These are phyloP conservation scores for Pseudoturritis turrita DNA, from an alignment of 345 rosid species.

Conservation along the genomic window DNA sequence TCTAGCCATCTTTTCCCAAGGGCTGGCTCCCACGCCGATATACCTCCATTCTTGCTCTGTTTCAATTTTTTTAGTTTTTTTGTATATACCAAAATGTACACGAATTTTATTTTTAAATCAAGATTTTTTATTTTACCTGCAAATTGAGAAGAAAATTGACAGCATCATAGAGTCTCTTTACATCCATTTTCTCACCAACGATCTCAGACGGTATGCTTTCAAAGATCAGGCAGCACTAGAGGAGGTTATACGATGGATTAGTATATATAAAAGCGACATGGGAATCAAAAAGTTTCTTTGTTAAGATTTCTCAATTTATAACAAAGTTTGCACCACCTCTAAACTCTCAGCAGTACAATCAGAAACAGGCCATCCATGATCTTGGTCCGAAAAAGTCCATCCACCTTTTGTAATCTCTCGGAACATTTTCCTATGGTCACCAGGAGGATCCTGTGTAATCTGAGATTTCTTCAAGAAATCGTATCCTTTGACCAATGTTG, in stretches of 20 bases:
- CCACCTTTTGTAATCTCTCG: conserved; percentile 60
- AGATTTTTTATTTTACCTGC: conserved; percentile 40
- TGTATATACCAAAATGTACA: no score
- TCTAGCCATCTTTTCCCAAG: conserved; percentile 15
- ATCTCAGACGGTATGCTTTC: conserved; percentile 12
- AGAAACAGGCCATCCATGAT: conserved; percentile 71
- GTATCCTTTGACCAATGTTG: conserved; percentile 32
- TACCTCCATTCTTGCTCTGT: conserved; percentile 19
- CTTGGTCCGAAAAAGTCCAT: conserved; percentile 69
- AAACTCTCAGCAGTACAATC: conserved; percentile 78
- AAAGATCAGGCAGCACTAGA: conserved; percentile 12
- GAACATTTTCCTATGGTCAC: conserved; percentile 46
- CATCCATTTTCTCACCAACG: conserved; percentile 24
- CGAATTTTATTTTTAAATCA: no score
- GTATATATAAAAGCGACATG: no score
- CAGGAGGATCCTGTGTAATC: conserved; percentile 41
- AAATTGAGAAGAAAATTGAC: conserved; percentile 62
- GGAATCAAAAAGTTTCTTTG: no score
- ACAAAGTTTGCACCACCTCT: conserved; percentile 27
- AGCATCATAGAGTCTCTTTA: conserved; percentile 55
- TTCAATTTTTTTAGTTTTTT: no score
- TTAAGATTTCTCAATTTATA: no score
- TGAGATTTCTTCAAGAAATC: conserved; percentile 44
- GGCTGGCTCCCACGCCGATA: conserved; percentile 12
- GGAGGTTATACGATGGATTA: no score